Evolutionary conservation across 2,329 filamentous ascomycete species (phyloP).

Genomic region (Apiospora saccharicola): DNA sequence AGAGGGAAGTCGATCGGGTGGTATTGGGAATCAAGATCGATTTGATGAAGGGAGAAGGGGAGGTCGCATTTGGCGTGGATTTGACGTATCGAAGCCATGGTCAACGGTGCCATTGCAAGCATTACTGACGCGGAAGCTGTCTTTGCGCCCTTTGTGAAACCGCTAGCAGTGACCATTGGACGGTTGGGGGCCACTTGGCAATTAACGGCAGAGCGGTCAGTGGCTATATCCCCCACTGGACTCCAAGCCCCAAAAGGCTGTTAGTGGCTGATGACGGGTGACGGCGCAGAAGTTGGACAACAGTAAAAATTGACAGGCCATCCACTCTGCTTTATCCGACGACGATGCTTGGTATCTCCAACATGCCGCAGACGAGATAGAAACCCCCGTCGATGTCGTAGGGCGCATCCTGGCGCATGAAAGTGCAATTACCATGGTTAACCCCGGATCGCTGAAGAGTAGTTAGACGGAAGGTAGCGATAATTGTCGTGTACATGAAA

Average conservation of each 20-base stretch:
- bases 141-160: slow-evolving; percentile 5
- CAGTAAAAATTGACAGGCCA: too few relatives aligned
- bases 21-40: slow-evolving; percentile 11
- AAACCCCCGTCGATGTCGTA: background rate
- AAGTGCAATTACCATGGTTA: too few relatives aligned
- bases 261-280: background rate
- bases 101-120: slow-evolving; percentile 19
- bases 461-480: background rate
- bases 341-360: background rate
- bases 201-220: slow-evolving; percentile 5
- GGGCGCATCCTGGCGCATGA: background rate
- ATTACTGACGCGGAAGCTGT: background rate
- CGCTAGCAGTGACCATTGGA: slow-evolving; percentile 3
- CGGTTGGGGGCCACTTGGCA: background rate
- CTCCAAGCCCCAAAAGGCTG: background rate
- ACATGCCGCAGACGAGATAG: background rate
- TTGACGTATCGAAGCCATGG: slow-evolving; percentile 9
- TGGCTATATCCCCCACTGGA: background rate
- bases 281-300: too few relatives aligned
- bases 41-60: slow-evolving; percentile 18
- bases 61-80: slow-evolving; percentile 9
- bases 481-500: background rate
- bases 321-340: too few relatives aligned
- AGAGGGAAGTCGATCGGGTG: slow-evolving; percentile 3
- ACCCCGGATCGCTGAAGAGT: background rate